Evolutionary conservation across 2,329 filamentous ascomycete genomes (phyloP).

Genomic region (Clonostachys rosea): DNA sequence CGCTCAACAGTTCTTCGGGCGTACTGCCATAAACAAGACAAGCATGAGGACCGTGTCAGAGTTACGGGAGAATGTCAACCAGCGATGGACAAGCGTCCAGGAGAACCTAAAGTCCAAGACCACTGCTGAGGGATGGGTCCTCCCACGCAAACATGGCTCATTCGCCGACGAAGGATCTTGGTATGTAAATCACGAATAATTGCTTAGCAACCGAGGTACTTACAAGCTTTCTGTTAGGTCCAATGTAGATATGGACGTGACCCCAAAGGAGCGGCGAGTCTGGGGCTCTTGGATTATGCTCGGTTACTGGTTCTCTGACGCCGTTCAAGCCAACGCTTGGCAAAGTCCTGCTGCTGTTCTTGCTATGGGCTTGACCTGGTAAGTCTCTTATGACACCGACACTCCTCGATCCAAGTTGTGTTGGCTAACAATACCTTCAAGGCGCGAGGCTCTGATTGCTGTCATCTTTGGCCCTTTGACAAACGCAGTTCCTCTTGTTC

Average conservation of each 20-base stretch:
- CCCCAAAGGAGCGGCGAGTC: constrained; percentile 5
- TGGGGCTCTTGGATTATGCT: constrained; percentile 13
- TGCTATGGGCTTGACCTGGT: constrained; percentile 14
- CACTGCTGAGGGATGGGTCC: background rate
- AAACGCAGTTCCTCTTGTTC: constrained; percentile 50
- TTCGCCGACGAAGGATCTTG: background rate
- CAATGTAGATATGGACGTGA: constrained; percentile 3
- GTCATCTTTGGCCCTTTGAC: constrained; percentile 17
- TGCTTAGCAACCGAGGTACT: too few relatives aligned
- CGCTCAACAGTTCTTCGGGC: too few relatives aligned
- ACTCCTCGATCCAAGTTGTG: background rate
- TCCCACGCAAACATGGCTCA: background rate
- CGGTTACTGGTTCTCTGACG: constrained; percentile 15
- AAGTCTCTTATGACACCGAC: background rate
- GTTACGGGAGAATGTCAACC: too few relatives aligned
- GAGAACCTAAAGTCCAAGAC: constrained; percentile 30
- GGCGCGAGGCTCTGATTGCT: constrained; percentile 36
- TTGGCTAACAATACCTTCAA: background rate
- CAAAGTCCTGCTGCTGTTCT: constrained; percentile 10
- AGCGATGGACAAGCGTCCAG: constrained; percentile 8
- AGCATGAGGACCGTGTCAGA: too few relatives aligned
- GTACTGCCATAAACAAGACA: too few relatives aligned
- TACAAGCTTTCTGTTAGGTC: background rate
- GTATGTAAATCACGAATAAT: background rate
- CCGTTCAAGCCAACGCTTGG: constrained; percentile 13